A percentile compares a stretch with the other conserved stretches of the same genome.
Evolutionary conservation across 352 stramenopile species (phyloP).

Genomic region (Elongisporangium senticosum): DNA sequence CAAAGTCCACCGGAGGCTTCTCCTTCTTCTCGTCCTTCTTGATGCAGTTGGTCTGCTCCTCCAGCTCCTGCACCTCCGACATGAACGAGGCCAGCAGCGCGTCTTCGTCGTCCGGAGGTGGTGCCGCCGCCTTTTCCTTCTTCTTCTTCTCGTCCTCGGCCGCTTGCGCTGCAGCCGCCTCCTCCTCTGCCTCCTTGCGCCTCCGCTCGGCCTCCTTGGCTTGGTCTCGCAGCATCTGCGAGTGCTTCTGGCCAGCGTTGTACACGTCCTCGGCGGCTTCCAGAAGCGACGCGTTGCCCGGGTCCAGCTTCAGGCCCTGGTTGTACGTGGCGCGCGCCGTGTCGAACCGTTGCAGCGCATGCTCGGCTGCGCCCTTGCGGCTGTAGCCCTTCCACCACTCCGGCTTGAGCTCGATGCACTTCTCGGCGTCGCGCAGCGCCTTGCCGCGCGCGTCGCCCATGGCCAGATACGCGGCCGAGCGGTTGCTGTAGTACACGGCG

Average conservation of each 20-base stretch:
- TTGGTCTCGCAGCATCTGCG: constrained; percentile 44
- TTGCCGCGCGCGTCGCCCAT: constrained; percentile 78
- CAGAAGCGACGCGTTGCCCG: constrained; percentile 67
- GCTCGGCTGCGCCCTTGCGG: constrained; percentile 74
- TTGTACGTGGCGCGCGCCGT: constrained; percentile 68
- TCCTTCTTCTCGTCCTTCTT: constrained; percentile 60
- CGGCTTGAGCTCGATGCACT: constrained; percentile 67
- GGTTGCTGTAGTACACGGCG: constrained; percentile 84
- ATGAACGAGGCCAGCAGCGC: constrained; percentile 74
- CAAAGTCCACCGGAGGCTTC: constrained; percentile 64
- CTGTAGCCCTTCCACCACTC: constrained; percentile 88
- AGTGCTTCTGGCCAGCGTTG: constrained; percentile 62
- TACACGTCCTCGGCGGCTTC: constrained; percentile 68
- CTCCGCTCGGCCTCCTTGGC: constrained; percentile 36
- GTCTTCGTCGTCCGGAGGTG: constrained; percentile 38
- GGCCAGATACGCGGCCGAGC: constrained; percentile 73
- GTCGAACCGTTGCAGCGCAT: constrained; percentile 73
- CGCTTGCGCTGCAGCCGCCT: constrained; percentile 9
- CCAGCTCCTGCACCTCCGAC: constrained; percentile 78
- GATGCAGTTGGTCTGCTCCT: constrained; percentile 69
- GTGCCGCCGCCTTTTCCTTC: constrained; percentile 9
- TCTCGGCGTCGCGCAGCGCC: constrained; percentile 70
- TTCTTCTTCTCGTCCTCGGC: constrained; percentile 15
- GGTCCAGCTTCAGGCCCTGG: constrained; percentile 49
- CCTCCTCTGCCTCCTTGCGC: constrained; percentile 30